phyloP scores from a whole-genome alignment of 208 protist genomes.

The Strigomonas oncopelti region DNA sequence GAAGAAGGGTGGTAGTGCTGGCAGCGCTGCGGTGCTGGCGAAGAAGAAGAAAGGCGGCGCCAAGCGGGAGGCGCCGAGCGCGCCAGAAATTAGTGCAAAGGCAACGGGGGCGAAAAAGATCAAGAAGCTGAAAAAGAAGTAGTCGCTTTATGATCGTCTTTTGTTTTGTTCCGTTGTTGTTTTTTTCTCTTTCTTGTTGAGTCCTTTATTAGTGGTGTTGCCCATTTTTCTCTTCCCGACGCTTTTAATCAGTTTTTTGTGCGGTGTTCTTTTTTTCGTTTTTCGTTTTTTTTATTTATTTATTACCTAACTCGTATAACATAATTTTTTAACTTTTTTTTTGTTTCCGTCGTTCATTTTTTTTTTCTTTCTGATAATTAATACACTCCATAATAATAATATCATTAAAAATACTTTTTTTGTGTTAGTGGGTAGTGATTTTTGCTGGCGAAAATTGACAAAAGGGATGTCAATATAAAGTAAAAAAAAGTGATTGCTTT shows the following conservation, averaged over 20 bases:
- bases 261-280: neutral
- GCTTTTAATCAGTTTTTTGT: too few relatives aligned
- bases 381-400: conserved; percentile 4
- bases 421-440: too few relatives aligned
- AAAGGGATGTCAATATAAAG: too few relatives aligned
- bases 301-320: neutral
- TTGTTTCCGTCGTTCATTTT: neutral
- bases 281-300: neutral
- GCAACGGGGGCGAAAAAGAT: conserved; percentile 11
- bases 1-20: conserved; percentile 17
- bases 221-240: too few relatives aligned
- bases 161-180: conserved; percentile 5
- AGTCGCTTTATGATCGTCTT: neutral
- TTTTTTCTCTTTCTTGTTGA: neutral
- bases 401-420: neutral
- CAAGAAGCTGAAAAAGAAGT: conserved; percentile 18
- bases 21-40: conserved; percentile 3
- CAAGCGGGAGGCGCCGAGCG: conserved; percentile 7
- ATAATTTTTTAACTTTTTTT: neutral
- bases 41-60: conserved; percentile 19
- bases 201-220: too few relatives aligned
- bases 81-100: neutral
- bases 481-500: too few relatives aligned
- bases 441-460: too few relatives aligned
- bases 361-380: neutral